A percentile compares a stretch with the other conserved stretches of the same genome.
Conservation (phyloP, 2,329 filamentous ascomycete species). For the Triangularia setosa region DNA sequence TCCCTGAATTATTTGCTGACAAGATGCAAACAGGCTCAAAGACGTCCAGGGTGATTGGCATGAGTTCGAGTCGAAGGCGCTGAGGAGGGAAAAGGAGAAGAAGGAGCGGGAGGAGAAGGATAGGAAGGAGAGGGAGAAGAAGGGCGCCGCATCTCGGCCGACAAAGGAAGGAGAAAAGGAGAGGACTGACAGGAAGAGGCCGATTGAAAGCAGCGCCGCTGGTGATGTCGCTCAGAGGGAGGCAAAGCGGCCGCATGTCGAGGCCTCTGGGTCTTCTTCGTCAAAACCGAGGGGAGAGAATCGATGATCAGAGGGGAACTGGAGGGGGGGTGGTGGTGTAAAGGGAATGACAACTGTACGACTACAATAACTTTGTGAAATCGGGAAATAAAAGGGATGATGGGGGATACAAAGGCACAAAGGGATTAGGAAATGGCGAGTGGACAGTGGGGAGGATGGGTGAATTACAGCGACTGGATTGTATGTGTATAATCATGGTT, state of each 20-base stretch:
- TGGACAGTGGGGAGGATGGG: background rate
- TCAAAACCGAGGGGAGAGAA: background rate
- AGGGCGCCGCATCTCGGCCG: conserved; percentile 34
- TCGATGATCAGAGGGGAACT: background rate
- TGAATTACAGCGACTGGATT: background rate
- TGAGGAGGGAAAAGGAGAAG: conserved; percentile 83
- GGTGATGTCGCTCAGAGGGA: conserved; percentile 24
- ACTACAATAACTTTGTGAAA: background rate
- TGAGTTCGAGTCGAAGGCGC: conserved; percentile 94
- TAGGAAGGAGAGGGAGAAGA: conserved; percentile 19
- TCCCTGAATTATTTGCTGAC: conserved; percentile 29
- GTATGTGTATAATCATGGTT: background rate
- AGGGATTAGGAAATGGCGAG: background rate
- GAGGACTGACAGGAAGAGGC: conserved; percentile 38
- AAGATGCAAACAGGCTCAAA: conserved; percentile 54
- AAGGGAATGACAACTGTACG: background rate
- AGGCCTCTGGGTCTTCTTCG: background rate
- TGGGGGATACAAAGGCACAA: background rate
- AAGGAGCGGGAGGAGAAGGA: conserved; percentile 40
- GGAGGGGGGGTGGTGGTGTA: background rate
- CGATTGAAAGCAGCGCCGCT: conserved; percentile 21
- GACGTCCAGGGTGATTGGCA: conserved; percentile 93
- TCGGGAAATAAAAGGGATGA: background rate
- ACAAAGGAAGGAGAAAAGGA: conserved; percentile 4
- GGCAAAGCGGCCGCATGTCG: conserved; percentile 28